A percentile compares a stretch with the other conserved stretches of the same genome.
These are phyloP conservation scores for Solidago caesia DNA, from an alignment of 129 eudicot species.

Conservation along the genomic window DNA sequence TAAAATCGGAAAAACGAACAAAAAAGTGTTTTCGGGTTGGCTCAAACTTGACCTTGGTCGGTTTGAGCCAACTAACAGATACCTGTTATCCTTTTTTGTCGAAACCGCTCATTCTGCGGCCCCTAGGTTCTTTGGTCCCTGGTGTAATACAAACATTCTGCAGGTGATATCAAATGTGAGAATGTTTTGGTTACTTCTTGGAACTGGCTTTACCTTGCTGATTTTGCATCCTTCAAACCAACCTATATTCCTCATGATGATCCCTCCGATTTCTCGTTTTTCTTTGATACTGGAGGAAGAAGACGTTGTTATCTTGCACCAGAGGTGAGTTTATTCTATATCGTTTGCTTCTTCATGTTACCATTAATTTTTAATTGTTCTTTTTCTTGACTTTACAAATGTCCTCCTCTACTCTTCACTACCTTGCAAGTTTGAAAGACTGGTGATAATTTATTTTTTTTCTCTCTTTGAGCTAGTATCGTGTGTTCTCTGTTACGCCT, in stretches of 20 bases:
- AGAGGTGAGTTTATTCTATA: slow-evolving; percentile 55
- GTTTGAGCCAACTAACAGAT: not conserved
- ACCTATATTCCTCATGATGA: slow-evolving; percentile 98
- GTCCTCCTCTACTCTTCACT: not conserved
- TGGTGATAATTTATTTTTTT: not conserved
- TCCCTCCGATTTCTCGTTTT: slow-evolving; percentile 96
- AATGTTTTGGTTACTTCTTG: slow-evolving; percentile 97
- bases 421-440: slow-evolving; percentile 12
- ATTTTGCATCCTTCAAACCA: slow-evolving; percentile 97
- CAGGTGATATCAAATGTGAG: slow-evolving; percentile 99
- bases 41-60: not conserved
- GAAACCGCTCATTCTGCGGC: not conserved
- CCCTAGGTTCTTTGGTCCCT: slow-evolving; percentile 5
- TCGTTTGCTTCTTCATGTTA: slow-evolving; percentile 3
- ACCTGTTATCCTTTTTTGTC: not conserved
- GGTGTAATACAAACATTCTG: slow-evolving; percentile 18
- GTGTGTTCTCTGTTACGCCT: not conserved
- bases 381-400: not conserved
- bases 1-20: not conserved
- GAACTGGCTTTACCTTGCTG: slow-evolving; percentile 99
- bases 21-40: not conserved
- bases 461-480: not conserved
- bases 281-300: slow-evolving; percentile 97
- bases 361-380: not conserved
- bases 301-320: slow-evolving; percentile 99